Base-by-base conservation (phyloP, 805 yeast genomes). In the Wickerhamiella allomyrinae region DNA sequence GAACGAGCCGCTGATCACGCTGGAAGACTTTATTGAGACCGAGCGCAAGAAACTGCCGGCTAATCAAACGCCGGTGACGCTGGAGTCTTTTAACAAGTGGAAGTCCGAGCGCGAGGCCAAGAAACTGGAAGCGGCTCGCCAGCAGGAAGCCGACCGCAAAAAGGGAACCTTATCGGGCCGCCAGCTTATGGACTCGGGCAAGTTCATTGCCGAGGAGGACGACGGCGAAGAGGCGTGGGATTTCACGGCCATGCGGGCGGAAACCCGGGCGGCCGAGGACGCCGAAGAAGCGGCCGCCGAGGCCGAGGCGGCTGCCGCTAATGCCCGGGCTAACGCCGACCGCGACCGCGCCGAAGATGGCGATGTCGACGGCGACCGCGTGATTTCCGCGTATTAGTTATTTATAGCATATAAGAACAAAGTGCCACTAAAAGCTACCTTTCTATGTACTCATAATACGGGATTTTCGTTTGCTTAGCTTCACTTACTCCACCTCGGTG, bases 1-100 rank as follows among this genome's bases (percentile, higher is more conserved):
- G 41, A 68, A 73, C 42, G 84, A 82, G 55, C 95, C 94, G 42
- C 79, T 80, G 68, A 82, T 93, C 55, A 84, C 97, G 1, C 69
- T 91, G 55, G 99, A 91, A 63, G 98, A 93, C 48, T 91, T 91
- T 59, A 73, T 91, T 50, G 98, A 93, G 59, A 76, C 89, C 44
- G 98, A 87, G 64, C 79, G 96, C 65, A 79, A 75, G 48, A 77
- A 76, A 59, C 68, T 91, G 57, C 94, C 93, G 54, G 71, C 69
- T 59, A 70, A 69, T 25, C 55, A 59, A 41, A 89, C 96, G 1
- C 96, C 96, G 24, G 85, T 93, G 48, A 87, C 93, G 1, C 65
- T 75, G 20, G 86, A 79, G 45, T 60, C 87, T 13, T 91, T 91
- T 60, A 70, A 70, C 24, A 72, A 71, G 55, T 91, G 98, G 97